Conservation (phyloP, 768 basidiomycete genomes). For the Suillus lakei region DNA sequence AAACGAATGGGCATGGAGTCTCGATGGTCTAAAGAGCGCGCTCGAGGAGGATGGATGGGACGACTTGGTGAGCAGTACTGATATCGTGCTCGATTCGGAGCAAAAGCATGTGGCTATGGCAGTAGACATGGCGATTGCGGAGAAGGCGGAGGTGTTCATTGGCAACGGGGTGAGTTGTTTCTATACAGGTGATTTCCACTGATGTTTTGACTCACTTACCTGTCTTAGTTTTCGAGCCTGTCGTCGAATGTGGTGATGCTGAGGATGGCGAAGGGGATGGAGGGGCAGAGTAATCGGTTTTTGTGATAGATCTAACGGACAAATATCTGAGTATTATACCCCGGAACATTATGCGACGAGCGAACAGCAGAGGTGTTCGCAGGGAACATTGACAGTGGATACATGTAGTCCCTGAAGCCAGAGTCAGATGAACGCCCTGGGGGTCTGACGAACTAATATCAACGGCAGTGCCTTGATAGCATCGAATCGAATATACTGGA, state of each 20-base stretch:
- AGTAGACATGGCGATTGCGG: conserved; percentile 65
- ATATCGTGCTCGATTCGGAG: conserved; percentile 46
- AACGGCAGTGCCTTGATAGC: not conserved
- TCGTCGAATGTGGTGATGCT: conserved; percentile 55
- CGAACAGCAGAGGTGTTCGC: not conserved
- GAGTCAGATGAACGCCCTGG: not conserved
- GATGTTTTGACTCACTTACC: not conserved
- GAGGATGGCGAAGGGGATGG: conserved; percentile 49
- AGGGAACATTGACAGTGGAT: not conserved
- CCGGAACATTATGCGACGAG: not conserved
- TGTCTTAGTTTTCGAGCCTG: conserved; percentile 50
- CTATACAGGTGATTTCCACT: not conserved
- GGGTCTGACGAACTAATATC: not conserved
- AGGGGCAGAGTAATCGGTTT: conserved; percentile 43
- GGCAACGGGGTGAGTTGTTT: conserved; percentile 58
- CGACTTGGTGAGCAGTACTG: conserved; percentile 47
- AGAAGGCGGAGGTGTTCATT: conserved; percentile 60
- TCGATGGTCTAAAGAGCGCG: conserved; percentile 42
- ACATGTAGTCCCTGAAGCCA: not conserved
- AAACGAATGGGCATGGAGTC: conserved; percentile 52
- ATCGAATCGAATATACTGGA: not conserved
- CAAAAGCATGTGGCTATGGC: conserved; percentile 55
- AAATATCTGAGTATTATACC: not conserved
- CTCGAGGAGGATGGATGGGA: conserved; percentile 55
- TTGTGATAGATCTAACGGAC: conserved; percentile 32